A percentile compares a stretch with the other conserved stretches of the same genome.
phyloP scores from a whole-genome alignment of 2,329 filamentous ascomycete species.

The Byssochlamys sp. region DNA sequence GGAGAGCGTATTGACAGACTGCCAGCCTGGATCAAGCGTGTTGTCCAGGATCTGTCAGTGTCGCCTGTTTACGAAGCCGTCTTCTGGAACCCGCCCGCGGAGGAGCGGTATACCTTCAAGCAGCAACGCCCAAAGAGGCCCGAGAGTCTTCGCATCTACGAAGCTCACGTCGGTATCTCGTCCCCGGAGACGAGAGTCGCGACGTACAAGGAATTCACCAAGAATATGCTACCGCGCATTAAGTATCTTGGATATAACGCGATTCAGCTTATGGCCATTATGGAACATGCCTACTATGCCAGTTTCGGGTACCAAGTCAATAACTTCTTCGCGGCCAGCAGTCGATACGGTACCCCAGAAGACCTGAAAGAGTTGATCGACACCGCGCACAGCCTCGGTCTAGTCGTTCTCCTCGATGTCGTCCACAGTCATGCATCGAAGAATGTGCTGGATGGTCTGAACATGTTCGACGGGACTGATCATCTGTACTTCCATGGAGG shows the following conservation, averaged over 20 bases:
- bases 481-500: constrained; percentile 93
- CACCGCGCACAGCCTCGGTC: constrained; percentile 80
- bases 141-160: constrained; percentile 79
- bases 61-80: constrained; percentile 89
- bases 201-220: constrained; percentile 94
- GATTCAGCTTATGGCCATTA: constrained; percentile 96
- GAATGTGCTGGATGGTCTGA: constrained; percentile 88
- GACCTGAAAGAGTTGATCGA: constrained; percentile 95
- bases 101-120: constrained; percentile 74
- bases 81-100: constrained; percentile 86
- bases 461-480: constrained; percentile 90
- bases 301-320: constrained; percentile 99
- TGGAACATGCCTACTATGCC: constrained; percentile 99
- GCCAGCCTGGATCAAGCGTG: constrained; percentile 93
- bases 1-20: constrained; percentile 78
- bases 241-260: constrained; percentile 87
- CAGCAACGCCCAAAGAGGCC: constrained; percentile 74
- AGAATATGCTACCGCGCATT: constrained; percentile 84
- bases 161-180: constrained; percentile 97
- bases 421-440: constrained; percentile 98
- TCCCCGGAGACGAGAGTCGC: constrained; percentile 79
- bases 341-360: constrained; percentile 84
- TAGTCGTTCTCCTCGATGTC: constrained; percentile 85
- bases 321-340: constrained; percentile 96
- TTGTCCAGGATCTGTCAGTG: constrained; percentile 81